Conservation (phyloP, 768 basidiomycete species). For the Rhizopogon vesiculosus region DNA sequence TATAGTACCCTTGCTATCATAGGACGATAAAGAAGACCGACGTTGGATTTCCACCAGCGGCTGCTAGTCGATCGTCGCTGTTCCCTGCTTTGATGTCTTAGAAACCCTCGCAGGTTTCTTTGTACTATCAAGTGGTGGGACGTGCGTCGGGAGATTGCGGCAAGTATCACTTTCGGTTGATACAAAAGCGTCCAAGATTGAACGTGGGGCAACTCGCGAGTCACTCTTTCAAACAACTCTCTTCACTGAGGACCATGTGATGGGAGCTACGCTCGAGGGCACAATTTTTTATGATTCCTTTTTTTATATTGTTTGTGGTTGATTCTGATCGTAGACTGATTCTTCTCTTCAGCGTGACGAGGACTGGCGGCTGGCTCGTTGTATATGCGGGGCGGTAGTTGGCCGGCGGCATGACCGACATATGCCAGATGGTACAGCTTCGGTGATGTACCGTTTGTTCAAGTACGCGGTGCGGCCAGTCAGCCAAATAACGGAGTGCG, state of each 20-base stretch:
- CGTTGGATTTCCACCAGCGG: slow-evolving; percentile 72
- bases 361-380: slow-evolving; percentile 63
- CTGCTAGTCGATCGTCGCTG: slow-evolving; percentile 26
- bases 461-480: slow-evolving; percentile 83
- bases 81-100: slow-evolving; percentile 12
- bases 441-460: slow-evolving; percentile 61
- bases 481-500: slow-evolving; percentile 58
- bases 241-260: slow-evolving; percentile 60
- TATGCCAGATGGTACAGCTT: slow-evolving; percentile 21
- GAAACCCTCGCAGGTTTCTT: slow-evolving; percentile 62
- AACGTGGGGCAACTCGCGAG: slow-evolving; percentile 25
- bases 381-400: slow-evolving; percentile 79
- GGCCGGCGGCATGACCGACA: slow-evolving; percentile 63
- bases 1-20: slow-evolving; percentile 3
- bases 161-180: slow-evolving; percentile 64
- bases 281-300: slow-evolving; percentile 42
- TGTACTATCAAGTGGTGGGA: slow-evolving; percentile 13
- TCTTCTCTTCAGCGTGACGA: slow-evolving; percentile 42
- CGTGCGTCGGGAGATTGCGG: slow-evolving; percentile 24
- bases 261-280: slow-evolving; percentile 87
- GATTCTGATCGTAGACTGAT: slow-evolving; percentile 12
- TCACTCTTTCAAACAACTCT: slow-evolving; percentile 85
- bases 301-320: slow-evolving; percentile 9
- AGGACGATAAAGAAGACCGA: slow-evolving; percentile 93
- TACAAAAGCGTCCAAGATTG: slow-evolving; percentile 88